A percentile compares a stretch with the other conserved stretches of the same genome.
Evolutionary conservation across 192 early-diverging fungal species (phyloP).

Genomic region (Podochytrium sp.): DNA sequence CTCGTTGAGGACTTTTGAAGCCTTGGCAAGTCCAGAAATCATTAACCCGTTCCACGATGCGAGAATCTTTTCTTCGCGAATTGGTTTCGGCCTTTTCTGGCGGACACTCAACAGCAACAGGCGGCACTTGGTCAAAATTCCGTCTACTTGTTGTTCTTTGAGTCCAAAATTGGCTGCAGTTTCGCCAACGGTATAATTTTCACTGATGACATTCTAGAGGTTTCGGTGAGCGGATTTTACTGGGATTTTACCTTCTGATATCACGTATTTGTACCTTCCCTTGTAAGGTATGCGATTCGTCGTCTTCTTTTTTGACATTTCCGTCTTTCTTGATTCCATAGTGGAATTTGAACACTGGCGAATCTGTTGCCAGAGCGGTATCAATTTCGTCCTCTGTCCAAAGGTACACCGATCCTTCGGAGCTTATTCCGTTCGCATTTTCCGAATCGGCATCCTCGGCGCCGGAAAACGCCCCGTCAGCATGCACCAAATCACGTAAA

Average conservation of each 20-base stretch:
- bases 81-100: constrained; percentile 49
- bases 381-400: constrained; percentile 58
- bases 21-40: constrained; percentile 52
- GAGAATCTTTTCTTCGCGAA: constrained; percentile 66
- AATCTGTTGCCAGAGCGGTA: constrained; percentile 37
- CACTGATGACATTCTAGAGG: constrained; percentile 60
- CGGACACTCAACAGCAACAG: constrained; percentile 41
- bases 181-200: constrained; percentile 42
- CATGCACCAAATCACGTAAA: constrained; percentile 46
- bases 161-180: constrained; percentile 41
- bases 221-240: neutral
- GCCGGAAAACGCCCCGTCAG: constrained; percentile 60
- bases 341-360: constrained; percentile 49
- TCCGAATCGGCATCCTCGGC: constrained; percentile 55
- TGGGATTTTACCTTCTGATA: neutral
- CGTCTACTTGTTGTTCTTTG: constrained; percentile 30
- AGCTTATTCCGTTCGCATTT: constrained; percentile 59
- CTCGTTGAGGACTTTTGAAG: constrained; percentile 43
- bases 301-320: constrained; percentile 55
- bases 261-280: constrained; percentile 46
- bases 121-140: constrained; percentile 35
- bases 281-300: constrained; percentile 62
- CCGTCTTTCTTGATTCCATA: constrained; percentile 56
- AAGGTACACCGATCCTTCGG: constrained; percentile 66
- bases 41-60: constrained; percentile 67